Evolutionary conservation across 1,284 basidiomycete species (phyloP), one percentile per base, ranked within the genome.

Genomic region (Porodaedalea pini): DNA sequence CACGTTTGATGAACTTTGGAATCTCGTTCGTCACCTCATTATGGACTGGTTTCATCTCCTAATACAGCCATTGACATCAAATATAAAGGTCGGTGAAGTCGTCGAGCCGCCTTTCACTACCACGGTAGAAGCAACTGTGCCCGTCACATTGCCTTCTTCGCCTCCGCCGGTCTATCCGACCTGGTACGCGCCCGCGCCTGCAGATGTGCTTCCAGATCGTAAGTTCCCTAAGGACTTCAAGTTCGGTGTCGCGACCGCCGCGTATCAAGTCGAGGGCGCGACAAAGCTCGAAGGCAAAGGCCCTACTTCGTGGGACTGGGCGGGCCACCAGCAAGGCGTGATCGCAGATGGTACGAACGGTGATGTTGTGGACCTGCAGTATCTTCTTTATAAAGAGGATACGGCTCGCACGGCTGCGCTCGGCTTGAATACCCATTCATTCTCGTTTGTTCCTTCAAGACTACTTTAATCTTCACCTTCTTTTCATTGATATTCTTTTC

Each of bases 201-300:
- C 71, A 49, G 66, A 74, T 57, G 69, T 79, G 32, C 66, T 78
- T 29, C 72, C 72, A 7, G 62, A 70, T 36, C 65, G 75, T 43
- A 73, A 74, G 59, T 68, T 80, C 23, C 74, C 76, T 2, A 65
- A 72, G 25, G 71, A 71, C 0, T 75, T 79, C 66, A 68, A 73
- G 47, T 78, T 78, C 60, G 78, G 78, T 39, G 75, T 78, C 2
- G 76, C 75, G 2, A 78, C 76, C 0, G 75, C 76, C 25, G 75
- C 77, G 3, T 78, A 75, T 62, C 77, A 79, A 58, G 77, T 79
- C 21, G 77, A 79, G 68, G 78, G 78, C 5, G 77, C 77, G 3
- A 71, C 68, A 2, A 78, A 77, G 59, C 70, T 71, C 51, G 78
- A 78, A 55, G 77, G 77, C 0, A 79, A 79, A 55, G 78, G 77